Percentiles rank a stretch among this genome's conserved stretches.
Conservation (phyloP, 2,329 filamentous ascomycete genomes). For the Diaporthe ampelina region DNA sequence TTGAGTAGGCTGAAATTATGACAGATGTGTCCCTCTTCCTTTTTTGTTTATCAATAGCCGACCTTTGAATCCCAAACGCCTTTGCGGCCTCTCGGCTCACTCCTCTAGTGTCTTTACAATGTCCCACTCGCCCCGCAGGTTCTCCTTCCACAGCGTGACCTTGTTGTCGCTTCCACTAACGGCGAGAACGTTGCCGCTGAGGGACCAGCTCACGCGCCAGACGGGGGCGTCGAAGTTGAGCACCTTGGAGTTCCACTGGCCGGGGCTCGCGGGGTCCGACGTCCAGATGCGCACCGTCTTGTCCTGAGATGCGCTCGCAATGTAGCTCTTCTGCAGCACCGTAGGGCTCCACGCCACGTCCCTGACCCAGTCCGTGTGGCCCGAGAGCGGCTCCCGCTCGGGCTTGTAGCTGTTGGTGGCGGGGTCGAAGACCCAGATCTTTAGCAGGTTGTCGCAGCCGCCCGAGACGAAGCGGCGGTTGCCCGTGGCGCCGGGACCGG, state of each 20-base stretch:
- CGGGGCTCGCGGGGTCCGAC: slow-evolving; percentile 73
- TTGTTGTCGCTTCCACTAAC: slow-evolving; percentile 96
- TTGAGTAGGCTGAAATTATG: slow-evolving; percentile 12
- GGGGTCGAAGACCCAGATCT: slow-evolving; percentile 88
- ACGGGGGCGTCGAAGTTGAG: slow-evolving; percentile 90
- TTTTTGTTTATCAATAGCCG: slow-evolving; percentile 18
- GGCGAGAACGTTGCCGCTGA: slow-evolving; percentile 96
- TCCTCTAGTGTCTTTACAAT: slow-evolving; percentile 97
- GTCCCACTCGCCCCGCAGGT: slow-evolving; percentile 96
- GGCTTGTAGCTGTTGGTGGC: slow-evolving; percentile 73
- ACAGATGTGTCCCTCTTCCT: slow-evolving; percentile 5
- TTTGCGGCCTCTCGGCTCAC: slow-evolving; percentile 56
- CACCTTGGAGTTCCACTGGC: slow-evolving; percentile 87
- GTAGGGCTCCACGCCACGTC: slow-evolving; percentile 98
- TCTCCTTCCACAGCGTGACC: slow-evolving; percentile 98
- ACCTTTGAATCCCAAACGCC: not conserved
- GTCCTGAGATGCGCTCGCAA: slow-evolving; percentile 94
- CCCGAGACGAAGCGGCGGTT: slow-evolving; percentile 93
- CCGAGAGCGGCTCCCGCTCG: slow-evolving; percentile 75
- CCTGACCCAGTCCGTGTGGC: slow-evolving; percentile 96
- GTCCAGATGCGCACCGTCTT: slow-evolving; percentile 99
- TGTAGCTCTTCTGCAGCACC: slow-evolving; percentile 95
- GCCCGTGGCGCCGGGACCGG: slow-evolving; percentile 70
- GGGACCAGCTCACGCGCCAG: slow-evolving; percentile 98
- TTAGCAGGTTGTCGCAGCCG: slow-evolving; percentile 92